Conservation (phyloP, 805 yeast species). For the Sugiyamaella lignohabitans region DNA sequence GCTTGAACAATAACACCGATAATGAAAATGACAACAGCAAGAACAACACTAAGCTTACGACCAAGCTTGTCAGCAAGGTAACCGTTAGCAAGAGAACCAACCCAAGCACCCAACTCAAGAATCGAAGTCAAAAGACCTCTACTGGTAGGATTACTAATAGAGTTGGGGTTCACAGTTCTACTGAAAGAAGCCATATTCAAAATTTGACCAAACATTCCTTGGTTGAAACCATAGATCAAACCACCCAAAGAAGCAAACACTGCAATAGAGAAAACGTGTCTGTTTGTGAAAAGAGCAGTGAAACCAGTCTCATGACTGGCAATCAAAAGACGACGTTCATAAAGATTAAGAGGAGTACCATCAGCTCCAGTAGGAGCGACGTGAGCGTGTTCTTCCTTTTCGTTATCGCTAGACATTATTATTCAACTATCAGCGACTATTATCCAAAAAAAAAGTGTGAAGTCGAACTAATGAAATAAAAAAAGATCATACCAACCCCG, state of each 20-base stretch:
- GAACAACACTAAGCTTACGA: conserved; percentile 54
- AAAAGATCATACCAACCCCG: too few species aligned
- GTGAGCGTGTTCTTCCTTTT: too few species aligned
- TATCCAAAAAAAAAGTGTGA: too few species aligned
- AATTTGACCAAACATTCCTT: conserved; percentile 26
- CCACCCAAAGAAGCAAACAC: conserved; percentile 29
- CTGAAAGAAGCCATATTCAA: conserved; percentile 23
- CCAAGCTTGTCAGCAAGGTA: conserved; percentile 52
- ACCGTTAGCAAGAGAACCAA: conserved; percentile 56
- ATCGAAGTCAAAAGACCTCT: conserved; percentile 19
- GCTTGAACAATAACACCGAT: conserved; percentile 28
- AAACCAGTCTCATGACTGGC: conserved; percentile 14
- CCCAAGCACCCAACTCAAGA: conserved; percentile 22
- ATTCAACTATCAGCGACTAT: too few species aligned
- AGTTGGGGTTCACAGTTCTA: conserved; percentile 16
- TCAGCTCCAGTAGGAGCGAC: too few species aligned
- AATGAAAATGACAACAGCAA: conserved; percentile 32
- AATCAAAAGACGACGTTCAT: conserved; percentile 9
- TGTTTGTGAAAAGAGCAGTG: conserved; percentile 20
- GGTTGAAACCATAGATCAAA: conserved; percentile 27
- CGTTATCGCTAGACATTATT: too few species aligned
- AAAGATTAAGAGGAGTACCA: conserved; percentile 5
- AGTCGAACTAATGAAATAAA: too few species aligned
- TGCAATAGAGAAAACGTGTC: conserved; percentile 20
- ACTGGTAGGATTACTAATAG: conserved; percentile 17